Evolutionary conservation across 352 stramenopile species (phyloP).

Genomic region (Pythium dissotocum): DNA sequence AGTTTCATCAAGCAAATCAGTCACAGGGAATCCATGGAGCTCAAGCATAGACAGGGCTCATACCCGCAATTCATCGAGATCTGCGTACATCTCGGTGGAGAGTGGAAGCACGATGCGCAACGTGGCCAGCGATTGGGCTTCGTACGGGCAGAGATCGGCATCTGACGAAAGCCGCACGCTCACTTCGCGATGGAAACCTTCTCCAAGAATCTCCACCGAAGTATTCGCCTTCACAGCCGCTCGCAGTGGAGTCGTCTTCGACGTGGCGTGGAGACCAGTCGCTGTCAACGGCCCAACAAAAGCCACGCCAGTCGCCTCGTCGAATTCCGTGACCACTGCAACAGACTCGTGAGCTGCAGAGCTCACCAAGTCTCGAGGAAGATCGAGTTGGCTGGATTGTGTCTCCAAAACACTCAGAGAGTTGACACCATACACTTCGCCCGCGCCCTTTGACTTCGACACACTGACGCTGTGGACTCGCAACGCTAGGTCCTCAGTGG

Average conservation of each 20-base stretch:
- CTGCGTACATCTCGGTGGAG: conserved; percentile 32
- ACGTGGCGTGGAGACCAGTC: background rate
- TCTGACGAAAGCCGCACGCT: conserved; percentile 1
- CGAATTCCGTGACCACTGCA: background rate
- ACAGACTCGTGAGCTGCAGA: background rate
- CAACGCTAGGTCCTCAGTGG: background rate
- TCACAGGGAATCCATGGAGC: background rate
- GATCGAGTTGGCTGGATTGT: background rate
- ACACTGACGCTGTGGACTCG: background rate
- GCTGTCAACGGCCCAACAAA: background rate
- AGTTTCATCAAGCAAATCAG: background rate
- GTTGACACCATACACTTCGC: background rate
- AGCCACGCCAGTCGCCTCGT: background rate
- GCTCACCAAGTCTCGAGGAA: background rate
- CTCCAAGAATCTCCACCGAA: conserved; percentile 14
- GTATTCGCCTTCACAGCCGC: background rate
- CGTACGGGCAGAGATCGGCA: background rate
- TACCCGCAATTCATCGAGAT: conserved; percentile 45
- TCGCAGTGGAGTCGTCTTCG: background rate
- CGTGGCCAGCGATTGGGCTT: background rate
- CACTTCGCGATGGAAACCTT: conserved; percentile 28
- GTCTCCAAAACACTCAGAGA: background rate
- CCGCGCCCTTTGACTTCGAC: background rate
- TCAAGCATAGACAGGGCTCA: background rate
- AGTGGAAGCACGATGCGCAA: conserved; percentile 26